These are phyloP conservation scores for Erodium texanum DNA, from an alignment of 441 rosid species.

Conservation along the genomic window DNA sequence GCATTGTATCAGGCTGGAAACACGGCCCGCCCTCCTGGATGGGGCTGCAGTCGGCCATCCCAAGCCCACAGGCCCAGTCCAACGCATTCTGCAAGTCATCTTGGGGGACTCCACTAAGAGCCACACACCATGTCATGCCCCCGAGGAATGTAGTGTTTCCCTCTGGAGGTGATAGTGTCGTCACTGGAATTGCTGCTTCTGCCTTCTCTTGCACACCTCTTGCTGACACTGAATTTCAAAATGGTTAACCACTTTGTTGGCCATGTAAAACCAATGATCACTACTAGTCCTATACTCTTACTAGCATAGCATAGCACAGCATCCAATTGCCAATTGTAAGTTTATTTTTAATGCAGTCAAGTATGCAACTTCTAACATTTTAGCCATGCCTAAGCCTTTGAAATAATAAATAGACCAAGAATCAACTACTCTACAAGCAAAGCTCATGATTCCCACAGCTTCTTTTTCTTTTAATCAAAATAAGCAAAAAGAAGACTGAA, in stretches of 20 bases:
- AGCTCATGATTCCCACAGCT: neutral
- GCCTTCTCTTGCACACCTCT: constrained; percentile 38
- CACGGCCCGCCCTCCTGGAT: constrained; percentile 44
- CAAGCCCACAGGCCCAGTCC: constrained; percentile 67
- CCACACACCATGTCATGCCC: constrained; percentile 62
- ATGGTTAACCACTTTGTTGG: no score
- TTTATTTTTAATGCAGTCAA: no score
- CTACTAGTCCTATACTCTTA: no score
- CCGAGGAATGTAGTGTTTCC: constrained; percentile 79
- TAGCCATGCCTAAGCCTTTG: no score
- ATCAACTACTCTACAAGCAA: neutral
- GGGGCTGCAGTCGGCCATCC: constrained; percentile 44
- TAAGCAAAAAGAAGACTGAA: no score
- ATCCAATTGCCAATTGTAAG: no score
- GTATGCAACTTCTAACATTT: no score
- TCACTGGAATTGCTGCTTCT: constrained; percentile 32
- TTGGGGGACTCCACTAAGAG: constrained; percentile 41
- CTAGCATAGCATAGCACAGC: no score
- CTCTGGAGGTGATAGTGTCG: constrained; percentile 61
- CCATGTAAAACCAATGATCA: no score
- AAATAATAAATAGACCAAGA: no score
- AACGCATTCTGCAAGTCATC: constrained; percentile 48
- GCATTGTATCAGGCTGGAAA: constrained; percentile 47
- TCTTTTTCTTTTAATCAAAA: neutral
- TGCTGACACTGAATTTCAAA: constrained; percentile 13